These are phyloP conservation scores for Royoungia palumana DNA, from an alignment of 768 basidiomycete genomes.

Conservation along the genomic window DNA sequence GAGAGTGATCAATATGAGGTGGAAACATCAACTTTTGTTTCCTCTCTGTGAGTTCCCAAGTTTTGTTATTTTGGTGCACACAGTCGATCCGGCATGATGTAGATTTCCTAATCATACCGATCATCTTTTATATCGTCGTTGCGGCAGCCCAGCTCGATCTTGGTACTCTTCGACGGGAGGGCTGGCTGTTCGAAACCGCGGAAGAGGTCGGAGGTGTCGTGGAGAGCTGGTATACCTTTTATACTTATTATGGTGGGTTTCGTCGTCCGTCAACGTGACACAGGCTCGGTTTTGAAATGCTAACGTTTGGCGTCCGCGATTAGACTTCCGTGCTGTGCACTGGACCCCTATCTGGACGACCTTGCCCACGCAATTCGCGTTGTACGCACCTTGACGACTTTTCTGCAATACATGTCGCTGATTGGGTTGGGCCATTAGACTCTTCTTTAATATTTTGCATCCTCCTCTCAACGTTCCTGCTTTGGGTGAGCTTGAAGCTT, in stretches of 20 bases:
- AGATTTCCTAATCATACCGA: slow-evolving; percentile 82
- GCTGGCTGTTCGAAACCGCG: slow-evolving; percentile 82
- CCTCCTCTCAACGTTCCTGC: slow-evolving; percentile 89
- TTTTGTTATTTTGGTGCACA: not conserved
- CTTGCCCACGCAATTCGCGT: slow-evolving; percentile 89
- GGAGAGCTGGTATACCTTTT: slow-evolving; percentile 79
- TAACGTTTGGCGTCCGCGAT: not conserved
- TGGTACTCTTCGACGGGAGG: slow-evolving; percentile 50
- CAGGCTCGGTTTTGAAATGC: not conserved
- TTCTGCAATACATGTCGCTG: not conserved
- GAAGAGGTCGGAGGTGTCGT: slow-evolving; percentile 30
- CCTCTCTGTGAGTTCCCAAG: slow-evolving; percentile 62
- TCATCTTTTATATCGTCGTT: slow-evolving; percentile 81
- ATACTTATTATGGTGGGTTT: slow-evolving; percentile 68
- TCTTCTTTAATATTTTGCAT: slow-evolving; percentile 84
- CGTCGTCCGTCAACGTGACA: not conserved
- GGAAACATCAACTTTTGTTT: slow-evolving; percentile 87
- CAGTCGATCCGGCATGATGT: not conserved
- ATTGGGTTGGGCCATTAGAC: slow-evolving; percentile 38
- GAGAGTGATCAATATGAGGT: slow-evolving; percentile 74
- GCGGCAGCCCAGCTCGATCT: slow-evolving; percentile 61
- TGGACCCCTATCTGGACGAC: slow-evolving; percentile 75
- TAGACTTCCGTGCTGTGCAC: slow-evolving; percentile 60
- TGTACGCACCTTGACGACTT: slow-evolving; percentile 48
- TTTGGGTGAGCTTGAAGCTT: slow-evolving; percentile 47